Evolutionary conservation across 2,329 filamentous ascomycete species (phyloP).

Genomic region (Alternaria atra): DNA sequence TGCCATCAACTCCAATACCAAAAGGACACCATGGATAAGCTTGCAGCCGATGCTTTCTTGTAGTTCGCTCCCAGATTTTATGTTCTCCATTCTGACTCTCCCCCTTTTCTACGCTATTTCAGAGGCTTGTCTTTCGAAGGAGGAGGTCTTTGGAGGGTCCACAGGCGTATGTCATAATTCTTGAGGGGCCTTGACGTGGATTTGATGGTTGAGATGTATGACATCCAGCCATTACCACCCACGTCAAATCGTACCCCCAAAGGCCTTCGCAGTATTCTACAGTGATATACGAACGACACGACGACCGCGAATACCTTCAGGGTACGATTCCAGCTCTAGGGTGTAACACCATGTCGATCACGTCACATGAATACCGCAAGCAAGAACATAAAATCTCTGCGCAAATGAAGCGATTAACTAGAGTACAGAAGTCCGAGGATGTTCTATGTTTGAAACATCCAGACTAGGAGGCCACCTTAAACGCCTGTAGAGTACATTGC

Average conservation of each 20-base stretch:
- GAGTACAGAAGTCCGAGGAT: slow-evolving; percentile 37
- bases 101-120: no score
- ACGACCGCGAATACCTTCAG: neutral
- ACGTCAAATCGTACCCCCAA: no score
- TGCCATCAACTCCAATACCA: no score
- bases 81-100: no score
- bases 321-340: neutral
- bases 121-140: no score
- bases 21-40: no score
- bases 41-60: no score
- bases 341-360: neutral
- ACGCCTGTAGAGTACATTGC: slow-evolving; percentile 45
- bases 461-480: slow-evolving; percentile 29
- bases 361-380: neutral
- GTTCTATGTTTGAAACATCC: slow-evolving; percentile 27
- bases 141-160: no score
- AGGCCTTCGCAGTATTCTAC: neutral
- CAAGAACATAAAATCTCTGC: neutral
- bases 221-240: no score
- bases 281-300: neutral
- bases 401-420: slow-evolving; percentile 31
- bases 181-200: neutral
- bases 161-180: no score
- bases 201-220: slow-evolving; percentile 31
- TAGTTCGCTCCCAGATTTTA: no score